Conservation (phyloP, 192 early-diverging fungal species). For the Backusella morwellensis region DNA sequence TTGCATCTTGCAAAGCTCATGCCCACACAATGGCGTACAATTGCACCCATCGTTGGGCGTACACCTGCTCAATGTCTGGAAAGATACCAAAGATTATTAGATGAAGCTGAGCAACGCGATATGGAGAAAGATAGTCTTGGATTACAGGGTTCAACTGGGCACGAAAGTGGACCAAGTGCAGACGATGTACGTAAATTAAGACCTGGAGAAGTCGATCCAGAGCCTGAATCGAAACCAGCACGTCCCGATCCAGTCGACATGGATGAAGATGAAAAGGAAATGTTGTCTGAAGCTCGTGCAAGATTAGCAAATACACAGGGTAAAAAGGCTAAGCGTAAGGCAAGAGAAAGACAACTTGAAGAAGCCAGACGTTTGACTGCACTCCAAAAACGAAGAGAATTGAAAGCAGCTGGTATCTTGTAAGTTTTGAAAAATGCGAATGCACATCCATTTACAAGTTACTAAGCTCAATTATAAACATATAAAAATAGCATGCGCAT, state of each 20-base stretch:
- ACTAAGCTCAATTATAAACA: background rate
- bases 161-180: conserved; percentile 73
- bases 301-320: conserved; percentile 99
- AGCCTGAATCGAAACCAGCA: conserved; percentile 96
- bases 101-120: conserved; percentile 91
- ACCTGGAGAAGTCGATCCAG: conserved; percentile 96
- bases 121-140: conserved; percentile 56
- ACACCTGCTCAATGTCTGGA: conserved; percentile 97
- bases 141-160: conserved; percentile 58
- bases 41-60: conserved; percentile 96
- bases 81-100: conserved; percentile 91
- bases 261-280: conserved; percentile 99
- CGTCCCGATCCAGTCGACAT: conserved; percentile 98
- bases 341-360: conserved; percentile 95
- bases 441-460: conserved; percentile 1
- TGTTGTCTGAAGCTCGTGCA: conserved; percentile 97
- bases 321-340: conserved; percentile 99
- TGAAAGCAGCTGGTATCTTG: conserved; percentile 98
- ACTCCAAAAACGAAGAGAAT: conserved; percentile 92
- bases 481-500: conserved; percentile 36
- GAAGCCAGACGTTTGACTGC: conserved; percentile 88
- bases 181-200: conserved; percentile 84
- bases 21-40: conserved; percentile 99
- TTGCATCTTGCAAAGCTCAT: conserved; percentile 97
- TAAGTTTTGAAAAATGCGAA: conserved; percentile 17